Base-by-base conservation (phyloP, 768 basidiomycete species). In the Naganishia kalamii region DNA sequence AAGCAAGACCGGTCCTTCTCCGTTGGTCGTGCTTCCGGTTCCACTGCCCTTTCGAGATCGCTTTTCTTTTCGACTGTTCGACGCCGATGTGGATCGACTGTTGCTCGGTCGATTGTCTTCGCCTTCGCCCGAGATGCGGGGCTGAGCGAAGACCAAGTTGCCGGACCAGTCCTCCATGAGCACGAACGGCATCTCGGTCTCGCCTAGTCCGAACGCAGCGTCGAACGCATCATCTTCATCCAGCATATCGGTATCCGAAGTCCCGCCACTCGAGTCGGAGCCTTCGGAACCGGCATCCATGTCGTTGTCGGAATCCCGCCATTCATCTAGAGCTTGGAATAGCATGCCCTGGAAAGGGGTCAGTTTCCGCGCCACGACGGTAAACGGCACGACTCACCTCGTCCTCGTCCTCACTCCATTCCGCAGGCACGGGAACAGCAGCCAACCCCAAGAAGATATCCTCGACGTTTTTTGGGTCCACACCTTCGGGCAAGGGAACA, bases 91-190 rank as follows among this genome's bases (percentile, higher is more conserved):
- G 27, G 63, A 64, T 8, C 50, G 49, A 48, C 63, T 64, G 11
- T 52, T 52, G 37, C 46, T 62, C 21, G 35, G 60, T 3, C 65
- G 60, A 5, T 60, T 52, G 21, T 66, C 60, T 23, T 46, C 48
- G n/a, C 33, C 32, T 2, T 66, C 59, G 0, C 13, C 37, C 27
- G 44, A 49, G 25, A 68, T 64, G 19, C 50, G 25, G 8, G 66
- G 66, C 46, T 68, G 66, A 3, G 66, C 66, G 29, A 68, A 68
- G 19, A 68, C 62, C 25, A 68, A 61, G 57, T 68, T 68, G 8
- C 66, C 66, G 7, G 52, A 68, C 66, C 66, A 68, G 40, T 68
- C 66, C 47, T 68, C 66, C 66, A 68, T 68, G 15, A 68, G 23
- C 29, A 68, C 66, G 33, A 68, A 47, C 19, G 66, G 66, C 30